Evolutionary conservation across 768 basidiomycete genomes (phyloP).

Genomic region (Mycena indigotica): DNA sequence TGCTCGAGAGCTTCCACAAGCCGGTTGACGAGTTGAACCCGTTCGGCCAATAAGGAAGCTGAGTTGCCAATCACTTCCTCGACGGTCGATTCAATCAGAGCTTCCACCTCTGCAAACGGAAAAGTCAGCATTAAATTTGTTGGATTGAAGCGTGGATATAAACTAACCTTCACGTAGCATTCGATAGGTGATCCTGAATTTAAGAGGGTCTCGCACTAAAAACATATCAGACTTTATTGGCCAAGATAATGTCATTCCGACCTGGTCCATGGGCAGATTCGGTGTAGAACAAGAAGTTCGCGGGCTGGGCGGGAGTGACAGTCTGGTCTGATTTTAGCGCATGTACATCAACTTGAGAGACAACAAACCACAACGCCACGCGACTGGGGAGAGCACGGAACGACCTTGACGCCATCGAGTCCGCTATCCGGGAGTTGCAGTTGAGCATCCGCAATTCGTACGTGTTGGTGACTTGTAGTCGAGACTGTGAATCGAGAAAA

Average conservation of each 20-base stretch:
- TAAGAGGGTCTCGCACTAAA: slow-evolving; percentile 63
- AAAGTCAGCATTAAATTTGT: slow-evolving; percentile 5
- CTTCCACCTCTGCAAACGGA: slow-evolving; percentile 62
- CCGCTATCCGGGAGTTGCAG: slow-evolving; percentile 50
- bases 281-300: slow-evolving; percentile 81
- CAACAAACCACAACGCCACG: slow-evolving; percentile 50
- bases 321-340: slow-evolving; percentile 49
- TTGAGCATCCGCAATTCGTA: slow-evolving; percentile 69
- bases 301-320: slow-evolving; percentile 72
- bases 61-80: slow-evolving; percentile 42
- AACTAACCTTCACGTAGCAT: slow-evolving; percentile 77
- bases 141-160: neutral
- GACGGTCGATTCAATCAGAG: slow-evolving; percentile 55
- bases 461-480: slow-evolving; percentile 72
- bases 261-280: slow-evolving; percentile 64
- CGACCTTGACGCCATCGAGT: slow-evolving; percentile 54
- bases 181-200: slow-evolving; percentile 71
- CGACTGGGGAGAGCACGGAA: slow-evolving; percentile 46
- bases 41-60: slow-evolving; percentile 36
- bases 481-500: slow-evolving; percentile 92
- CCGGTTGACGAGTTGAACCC: slow-evolving; percentile 47
- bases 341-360: neutral
- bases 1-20: slow-evolving; percentile 62
- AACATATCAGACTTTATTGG: slow-evolving; percentile 5
- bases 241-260: slow-evolving; percentile 30